Conservation (phyloP, 2,329 filamentous ascomycete species). For the Chalaropsis ovoidea region DNA sequence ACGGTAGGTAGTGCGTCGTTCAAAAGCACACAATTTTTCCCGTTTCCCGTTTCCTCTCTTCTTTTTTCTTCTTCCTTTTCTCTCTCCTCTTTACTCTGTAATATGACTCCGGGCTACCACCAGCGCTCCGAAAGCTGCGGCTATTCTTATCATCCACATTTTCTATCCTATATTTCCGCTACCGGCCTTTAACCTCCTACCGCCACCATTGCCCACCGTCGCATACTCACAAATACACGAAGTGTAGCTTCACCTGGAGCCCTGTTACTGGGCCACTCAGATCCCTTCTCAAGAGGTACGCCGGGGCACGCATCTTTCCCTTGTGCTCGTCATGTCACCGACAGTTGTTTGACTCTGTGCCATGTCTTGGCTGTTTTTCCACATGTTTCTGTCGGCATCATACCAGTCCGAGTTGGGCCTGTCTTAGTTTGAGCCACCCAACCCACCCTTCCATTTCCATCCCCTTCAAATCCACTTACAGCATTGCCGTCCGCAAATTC, state of each 20-base stretch:
- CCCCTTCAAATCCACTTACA: neutral
- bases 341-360: neutral
- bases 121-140: neutral
- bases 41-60: neutral
- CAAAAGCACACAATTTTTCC: conserved; percentile 7
- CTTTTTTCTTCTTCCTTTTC: conserved; percentile 1
- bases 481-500: neutral
- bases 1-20: neutral
- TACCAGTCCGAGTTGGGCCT: neutral
- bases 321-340: neutral
- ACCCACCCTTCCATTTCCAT: neutral
- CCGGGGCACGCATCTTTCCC: neutral
- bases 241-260: neutral
- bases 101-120: neutral
- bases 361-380: neutral
- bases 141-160: neutral
- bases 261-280: neutral
- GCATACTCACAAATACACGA: neutral
- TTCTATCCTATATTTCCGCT: neutral
- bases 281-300: neutral
- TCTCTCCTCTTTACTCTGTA: neutral
- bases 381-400: neutral
- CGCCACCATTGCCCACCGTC: neutral
- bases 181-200: neutral
- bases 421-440: neutral